Conservation (phyloP, 2,329 filamentous ascomycete species). For the Cladophialophora exuberans region DNA sequence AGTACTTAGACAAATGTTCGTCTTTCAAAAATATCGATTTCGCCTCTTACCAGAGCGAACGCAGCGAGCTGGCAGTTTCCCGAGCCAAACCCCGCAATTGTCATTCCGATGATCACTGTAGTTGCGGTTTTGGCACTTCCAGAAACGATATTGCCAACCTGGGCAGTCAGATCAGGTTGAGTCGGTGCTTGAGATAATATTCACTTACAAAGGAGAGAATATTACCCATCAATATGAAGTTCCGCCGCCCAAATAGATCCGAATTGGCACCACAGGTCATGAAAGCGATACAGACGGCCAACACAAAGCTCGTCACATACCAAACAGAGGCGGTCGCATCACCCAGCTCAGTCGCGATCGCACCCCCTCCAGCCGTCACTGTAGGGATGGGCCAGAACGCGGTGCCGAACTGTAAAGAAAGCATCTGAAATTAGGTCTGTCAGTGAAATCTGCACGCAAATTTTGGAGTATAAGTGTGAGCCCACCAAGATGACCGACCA, state of each 20-base stretch:
- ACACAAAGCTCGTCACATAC: constrained; percentile 3
- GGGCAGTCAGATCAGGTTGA: neutral
- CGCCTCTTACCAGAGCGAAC: constrained; percentile 40
- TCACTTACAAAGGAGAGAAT: constrained; percentile 39
- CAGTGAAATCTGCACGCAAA: too few relatives aligned
- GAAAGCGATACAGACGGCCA: constrained; percentile 4
- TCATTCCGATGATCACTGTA: constrained; percentile 4
- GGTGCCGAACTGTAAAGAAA: constrained; percentile 9
- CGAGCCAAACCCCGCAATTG: constrained; percentile 4
- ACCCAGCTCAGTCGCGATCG: constrained; percentile 9
- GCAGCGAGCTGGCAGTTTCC: constrained; percentile 46
- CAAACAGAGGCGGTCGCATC: constrained; percentile 4
- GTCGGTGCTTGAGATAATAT: neutral
- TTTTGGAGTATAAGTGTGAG: too few relatives aligned
- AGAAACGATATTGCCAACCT: constrained; percentile 23
- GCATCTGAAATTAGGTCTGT: too few relatives aligned
- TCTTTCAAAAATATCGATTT: neutral
- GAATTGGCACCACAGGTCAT: constrained; percentile 40
- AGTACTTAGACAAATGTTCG: neutral
- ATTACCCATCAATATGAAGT: constrained; percentile 51
- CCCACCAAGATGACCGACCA: too few relatives aligned
- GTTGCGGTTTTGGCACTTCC: constrained; percentile 1
- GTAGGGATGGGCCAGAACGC: constrained; percentile 16
- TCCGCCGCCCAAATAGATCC: constrained; percentile 52
- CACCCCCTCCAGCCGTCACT: constrained; percentile 2